Evolutionary conservation across 1,284 basidiomycete genomes (phyloP), one percentile per base, ranked within the genome.

Genomic region (Cryptococcus maquisensis): DNA sequence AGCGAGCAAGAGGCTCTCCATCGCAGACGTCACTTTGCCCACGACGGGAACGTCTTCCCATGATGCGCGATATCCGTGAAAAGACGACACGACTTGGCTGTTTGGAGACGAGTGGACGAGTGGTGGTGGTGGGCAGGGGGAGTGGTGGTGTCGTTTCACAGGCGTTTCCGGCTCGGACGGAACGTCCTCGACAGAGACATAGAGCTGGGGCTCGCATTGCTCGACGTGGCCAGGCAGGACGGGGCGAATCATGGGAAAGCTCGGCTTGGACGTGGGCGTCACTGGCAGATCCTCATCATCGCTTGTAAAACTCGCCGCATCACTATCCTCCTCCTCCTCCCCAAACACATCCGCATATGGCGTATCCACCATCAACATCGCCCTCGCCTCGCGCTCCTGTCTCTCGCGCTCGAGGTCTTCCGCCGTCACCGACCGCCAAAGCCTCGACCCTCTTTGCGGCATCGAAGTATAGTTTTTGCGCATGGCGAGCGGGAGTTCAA

Each of bases 401-500:
- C 26, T 46, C 18, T 58, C 55, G 26, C 48, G 47, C 32, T 52
- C 55, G n/a, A 64, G 24, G 47, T 71, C 68, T 23, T 54, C 62
- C 18, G 65, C 57, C 1, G 68, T 65, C 50, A 54, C 47, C 36
- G 60, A 62, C 52, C 59, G 45, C 63, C 67, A 62, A 7, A 72
- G 61, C 16, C 55, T 47, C 9, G 64, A 63, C 39, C 57, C 48
- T 47, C 62, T 63, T 36, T 47, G 45, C 15, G 67, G 67, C 15
- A 55, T 36, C 4, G 64, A 52, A 15, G 47, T 57, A 26, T 61
- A 32, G 18, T 32, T 42, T 5, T 20, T 15, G 5, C 43, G 24
- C 9, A 36, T 24, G n/a, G 47, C 42, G 21, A 24, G 18, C 2
- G 50, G 51, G 21, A 66, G 56, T 23, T 62, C 50, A 8, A 66